These are phyloP conservation scores for Ganoderma boninense DNA, from an alignment of 1,284 basidiomycete genomes.

Conservation along the genomic window DNA sequence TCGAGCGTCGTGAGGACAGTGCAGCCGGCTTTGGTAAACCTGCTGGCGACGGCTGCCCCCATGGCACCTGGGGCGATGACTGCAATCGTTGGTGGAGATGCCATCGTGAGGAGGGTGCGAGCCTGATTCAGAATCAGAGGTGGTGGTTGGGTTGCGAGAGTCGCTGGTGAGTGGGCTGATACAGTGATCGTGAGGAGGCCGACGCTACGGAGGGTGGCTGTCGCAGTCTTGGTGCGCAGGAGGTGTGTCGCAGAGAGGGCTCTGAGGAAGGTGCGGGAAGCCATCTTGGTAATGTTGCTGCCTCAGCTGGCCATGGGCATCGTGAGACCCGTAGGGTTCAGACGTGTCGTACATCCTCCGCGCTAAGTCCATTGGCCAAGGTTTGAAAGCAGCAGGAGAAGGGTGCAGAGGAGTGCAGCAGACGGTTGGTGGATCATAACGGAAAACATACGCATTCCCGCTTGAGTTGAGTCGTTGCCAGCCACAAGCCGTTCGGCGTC, in stretches of 20 bases:
- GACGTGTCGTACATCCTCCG: no score
- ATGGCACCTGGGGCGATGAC: constrained; percentile 55
- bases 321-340: not conserved
- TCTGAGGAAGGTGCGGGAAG: not conserved
- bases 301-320: not conserved
- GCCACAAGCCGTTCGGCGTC: not conserved
- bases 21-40: constrained; percentile 51
- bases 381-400: not conserved
- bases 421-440: not conserved
- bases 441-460: not conserved
- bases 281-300: not conserved
- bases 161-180: not conserved
- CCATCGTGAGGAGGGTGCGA: not conserved
- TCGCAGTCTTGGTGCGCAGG: not conserved
- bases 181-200: not conserved
- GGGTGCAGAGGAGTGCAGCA: not conserved
- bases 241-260: not conserved
- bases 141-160: not conserved
- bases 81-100: constrained; percentile 43
- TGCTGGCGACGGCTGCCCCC: constrained; percentile 54
- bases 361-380: not conserved
- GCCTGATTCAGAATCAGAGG: not conserved
- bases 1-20: constrained; percentile 60
- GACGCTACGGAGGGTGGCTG: not conserved
- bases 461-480: not conserved